Conservation (phyloP, 2,329 filamentous ascomycete genomes). For the Didymella glomerata region DNA sequence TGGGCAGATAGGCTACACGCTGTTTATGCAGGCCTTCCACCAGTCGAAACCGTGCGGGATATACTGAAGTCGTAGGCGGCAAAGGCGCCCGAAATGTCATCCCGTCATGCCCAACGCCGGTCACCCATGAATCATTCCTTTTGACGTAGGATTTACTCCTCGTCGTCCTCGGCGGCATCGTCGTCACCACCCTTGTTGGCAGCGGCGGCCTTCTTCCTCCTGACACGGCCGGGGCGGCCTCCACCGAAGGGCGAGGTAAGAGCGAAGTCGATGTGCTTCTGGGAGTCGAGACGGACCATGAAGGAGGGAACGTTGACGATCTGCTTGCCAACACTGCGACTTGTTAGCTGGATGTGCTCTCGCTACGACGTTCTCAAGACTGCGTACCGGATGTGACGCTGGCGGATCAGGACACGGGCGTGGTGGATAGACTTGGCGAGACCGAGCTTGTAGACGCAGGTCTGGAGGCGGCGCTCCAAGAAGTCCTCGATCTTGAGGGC, state of each 20-base stretch:
- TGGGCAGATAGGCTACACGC: slow-evolving; percentile 43
- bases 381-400: slow-evolving; percentile 89
- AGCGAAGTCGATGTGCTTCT: slow-evolving; percentile 99
- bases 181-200: slow-evolving; percentile 83
- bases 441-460: slow-evolving; percentile 99
- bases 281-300: slow-evolving; percentile 99
- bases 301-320: slow-evolving; percentile 99
- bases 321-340: slow-evolving; percentile 91
- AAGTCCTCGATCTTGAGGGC: slow-evolving; percentile 99
- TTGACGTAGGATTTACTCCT: slow-evolving; percentile 59
- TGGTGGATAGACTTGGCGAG: slow-evolving; percentile 99
- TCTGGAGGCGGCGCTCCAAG: slow-evolving; percentile 99
- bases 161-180: slow-evolving; percentile 90
- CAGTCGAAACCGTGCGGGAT: slow-evolving; percentile 41
- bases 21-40: slow-evolving; percentile 39
- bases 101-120: slow-evolving; percentile 49
- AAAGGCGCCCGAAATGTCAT: slow-evolving; percentile 43
- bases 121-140: slow-evolving; percentile 47
- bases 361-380: not conserved
- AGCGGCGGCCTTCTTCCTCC: slow-evolving; percentile 99
- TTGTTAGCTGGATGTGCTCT: slow-evolving; percentile 26
- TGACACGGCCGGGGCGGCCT: slow-evolving; percentile 94
- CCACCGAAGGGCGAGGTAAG: slow-evolving; percentile 97
- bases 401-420: slow-evolving; percentile 98
- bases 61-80: slow-evolving; percentile 44